Evolutionary conservation across 805 yeast genomes (phyloP).

Genomic region (Peterozyma xylosa): DNA sequence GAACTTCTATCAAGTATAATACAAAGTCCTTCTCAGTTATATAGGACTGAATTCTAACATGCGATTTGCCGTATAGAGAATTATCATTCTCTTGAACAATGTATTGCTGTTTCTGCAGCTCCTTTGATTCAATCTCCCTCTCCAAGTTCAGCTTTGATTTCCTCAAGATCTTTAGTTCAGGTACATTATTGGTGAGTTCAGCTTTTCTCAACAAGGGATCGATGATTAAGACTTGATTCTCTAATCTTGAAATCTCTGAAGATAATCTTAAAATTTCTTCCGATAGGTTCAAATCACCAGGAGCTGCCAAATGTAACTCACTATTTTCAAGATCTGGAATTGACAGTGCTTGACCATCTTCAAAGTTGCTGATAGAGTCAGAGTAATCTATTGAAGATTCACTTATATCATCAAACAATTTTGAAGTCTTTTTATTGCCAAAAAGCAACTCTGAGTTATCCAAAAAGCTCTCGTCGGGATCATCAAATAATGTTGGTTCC

Average conservation of each 20-base stretch:
- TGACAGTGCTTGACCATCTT: background rate
- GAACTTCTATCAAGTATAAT: conserved; percentile 72
- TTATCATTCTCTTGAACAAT: conserved; percentile 79
- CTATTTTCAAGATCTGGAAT: conserved; percentile 10
- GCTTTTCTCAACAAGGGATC: conserved; percentile 72
- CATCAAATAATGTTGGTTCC: conserved; percentile 25
- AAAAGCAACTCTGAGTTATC: conserved; percentile 7
- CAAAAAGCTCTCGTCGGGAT: conserved; percentile 9
- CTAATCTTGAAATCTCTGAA: conserved; percentile 47
- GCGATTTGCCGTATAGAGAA: conserved; percentile 62
- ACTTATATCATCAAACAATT: conserved; percentile 23
- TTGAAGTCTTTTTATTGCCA: conserved; percentile 14
- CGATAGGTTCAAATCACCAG: conserved; percentile 57
- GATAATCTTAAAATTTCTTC: conserved; percentile 60
- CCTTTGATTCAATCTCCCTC: conserved; percentile 68
- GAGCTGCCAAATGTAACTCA: conserved; percentile 48
- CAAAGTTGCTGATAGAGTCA: conserved; percentile 2
- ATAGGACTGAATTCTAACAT: conserved; percentile 43
- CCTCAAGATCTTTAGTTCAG: conserved; percentile 58
- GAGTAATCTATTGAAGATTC: conserved; percentile 23
- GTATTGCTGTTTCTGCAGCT: conserved; percentile 70
- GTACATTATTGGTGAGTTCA: conserved; percentile 69
- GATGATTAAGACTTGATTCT: conserved; percentile 56
- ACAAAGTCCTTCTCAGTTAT: conserved; percentile 51
- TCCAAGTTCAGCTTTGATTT: conserved; percentile 62